A percentile compares a stretch with the other conserved stretches of the same genome.
These are phyloP conservation scores for Biscogniauxia sp. DNA, from an alignment of 2,329 filamentous ascomycete species.

Conservation along the genomic window DNA sequence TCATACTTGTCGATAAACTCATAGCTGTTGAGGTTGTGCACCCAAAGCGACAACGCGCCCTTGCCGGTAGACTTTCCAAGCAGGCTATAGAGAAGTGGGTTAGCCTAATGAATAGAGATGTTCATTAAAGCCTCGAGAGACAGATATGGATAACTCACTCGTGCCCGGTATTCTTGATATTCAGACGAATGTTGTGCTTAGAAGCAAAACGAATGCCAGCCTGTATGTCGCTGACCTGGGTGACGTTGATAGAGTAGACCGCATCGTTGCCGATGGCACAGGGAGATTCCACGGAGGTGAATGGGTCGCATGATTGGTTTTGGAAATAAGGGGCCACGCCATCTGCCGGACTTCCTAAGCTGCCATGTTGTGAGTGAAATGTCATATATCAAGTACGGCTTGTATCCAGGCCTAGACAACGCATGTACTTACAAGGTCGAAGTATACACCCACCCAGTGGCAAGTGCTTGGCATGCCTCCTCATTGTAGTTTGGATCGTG, in stretches of 20 bases:
- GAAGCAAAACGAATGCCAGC: slow-evolving; percentile 34
- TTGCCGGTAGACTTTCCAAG: slow-evolving; percentile 51
- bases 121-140: too few relatives aligned
- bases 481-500: slow-evolving; percentile 1
- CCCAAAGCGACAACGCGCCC: slow-evolving; percentile 48
- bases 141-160: slow-evolving; percentile 26
- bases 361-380: not conserved
- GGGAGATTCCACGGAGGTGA: not conserved
- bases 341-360: not conserved
- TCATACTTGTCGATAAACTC: slow-evolving; percentile 7
- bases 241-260: slow-evolving; percentile 27
- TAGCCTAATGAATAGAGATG: not conserved
- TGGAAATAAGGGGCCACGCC: not conserved
- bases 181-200: slow-evolving; percentile 41
- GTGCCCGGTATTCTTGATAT: slow-evolving; percentile 50
- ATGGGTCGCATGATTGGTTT: slow-evolving; percentile 5
- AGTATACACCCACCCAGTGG: not conserved
- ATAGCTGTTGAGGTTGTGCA: slow-evolving; percentile 43
- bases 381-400: too few relatives aligned
- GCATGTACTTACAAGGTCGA: not conserved
- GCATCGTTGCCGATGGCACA: slow-evolving; percentile 8
- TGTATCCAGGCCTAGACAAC: too few relatives aligned
- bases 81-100: slow-evolving; percentile 14
- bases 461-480: not conserved
- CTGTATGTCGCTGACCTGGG: slow-evolving; percentile 14